These are phyloP conservation scores for Eutrema yunnanense DNA, from an alignment of 345 rosid genomes.

Conservation along the genomic window DNA sequence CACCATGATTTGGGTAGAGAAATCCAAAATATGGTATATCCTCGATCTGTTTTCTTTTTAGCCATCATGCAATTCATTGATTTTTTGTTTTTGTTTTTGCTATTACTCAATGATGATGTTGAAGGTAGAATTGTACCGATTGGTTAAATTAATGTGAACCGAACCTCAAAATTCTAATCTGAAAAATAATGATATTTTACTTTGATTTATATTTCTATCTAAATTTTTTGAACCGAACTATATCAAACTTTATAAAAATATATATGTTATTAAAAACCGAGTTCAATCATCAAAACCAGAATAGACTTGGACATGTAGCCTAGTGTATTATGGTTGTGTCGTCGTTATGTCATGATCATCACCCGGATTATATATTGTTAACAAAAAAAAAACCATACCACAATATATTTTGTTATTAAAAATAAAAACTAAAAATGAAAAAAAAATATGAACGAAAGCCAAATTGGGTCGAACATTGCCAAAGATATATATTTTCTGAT, in stretches of 20 bases:
- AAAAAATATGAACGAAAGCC: slow-evolving; percentile 12
- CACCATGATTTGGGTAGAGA: not conserved
- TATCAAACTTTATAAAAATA: not conserved
- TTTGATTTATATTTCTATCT: not conserved
- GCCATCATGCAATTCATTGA: slow-evolving; percentile 4
- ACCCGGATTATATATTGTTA: not conserved
- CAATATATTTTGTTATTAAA: not conserved
- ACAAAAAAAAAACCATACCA: not conserved
- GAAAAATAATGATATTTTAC: not conserved
- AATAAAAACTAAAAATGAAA: not conserved
- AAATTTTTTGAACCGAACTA: too few species aligned
- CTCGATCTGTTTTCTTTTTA: not conserved
- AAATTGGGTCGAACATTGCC: not conserved
- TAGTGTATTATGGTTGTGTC: not conserved
- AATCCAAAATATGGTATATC: not conserved
- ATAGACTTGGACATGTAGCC: too few species aligned
- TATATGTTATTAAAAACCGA: too few species aligned
- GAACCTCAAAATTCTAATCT: not conserved
- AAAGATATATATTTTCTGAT: not conserved
- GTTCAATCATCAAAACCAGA: too few species aligned
- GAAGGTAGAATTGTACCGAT: not conserved
- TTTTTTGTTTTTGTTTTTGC: not conserved
- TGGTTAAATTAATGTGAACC: not conserved
- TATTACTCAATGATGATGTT: not conserved
- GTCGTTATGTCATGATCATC: not conserved